Percentiles rank a stretch among this genome's conserved stretches.
Conservation (phyloP, 805 yeast genomes). For the Hanseniaspora valbyensis region DNA sequence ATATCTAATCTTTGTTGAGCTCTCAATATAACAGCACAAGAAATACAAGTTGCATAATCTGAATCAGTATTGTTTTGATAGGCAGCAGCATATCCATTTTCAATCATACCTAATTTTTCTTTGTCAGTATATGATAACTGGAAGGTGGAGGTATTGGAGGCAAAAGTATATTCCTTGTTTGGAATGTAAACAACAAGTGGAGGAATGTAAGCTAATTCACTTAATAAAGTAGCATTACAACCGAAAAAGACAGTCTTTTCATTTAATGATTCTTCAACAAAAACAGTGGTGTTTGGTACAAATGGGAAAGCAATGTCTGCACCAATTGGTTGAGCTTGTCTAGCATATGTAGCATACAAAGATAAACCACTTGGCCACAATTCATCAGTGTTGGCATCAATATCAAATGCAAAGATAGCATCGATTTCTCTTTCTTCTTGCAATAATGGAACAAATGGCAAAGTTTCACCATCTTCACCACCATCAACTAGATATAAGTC, state of each 20-base stretch:
- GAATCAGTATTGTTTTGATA: slow-evolving; percentile 55
- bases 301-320: slow-evolving; percentile 63
- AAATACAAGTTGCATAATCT: slow-evolving; percentile 64
- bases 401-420: slow-evolving; percentile 53
- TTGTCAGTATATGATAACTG: slow-evolving; percentile 50
- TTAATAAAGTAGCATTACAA: slow-evolving; percentile 55
- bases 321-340: slow-evolving; percentile 46
- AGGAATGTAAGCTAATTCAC: slow-evolving; percentile 44
- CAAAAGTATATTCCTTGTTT: slow-evolving; percentile 54
- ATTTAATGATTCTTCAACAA: slow-evolving; percentile 50
- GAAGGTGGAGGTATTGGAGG: slow-evolving; percentile 64
- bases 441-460: slow-evolving; percentile 52
- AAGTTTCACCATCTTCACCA: slow-evolving; percentile 57
- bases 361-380: slow-evolving; percentile 63
- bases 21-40: slow-evolving; percentile 74
- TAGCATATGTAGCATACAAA: slow-evolving; percentile 42
- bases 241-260: slow-evolving; percentile 73
- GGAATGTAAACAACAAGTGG: slow-evolving; percentile 74
- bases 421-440: slow-evolving; percentile 54
- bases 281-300: slow-evolving; percentile 61
- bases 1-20: slow-evolving; percentile 57
- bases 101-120: slow-evolving; percentile 49
- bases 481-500: slow-evolving; percentile 56
- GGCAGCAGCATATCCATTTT: slow-evolving; percentile 66
- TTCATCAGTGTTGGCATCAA: slow-evolving; percentile 53